Base-by-base conservation (phyloP, 2,329 filamentous ascomycete species). In the Metarhizium guizhouense region DNA sequence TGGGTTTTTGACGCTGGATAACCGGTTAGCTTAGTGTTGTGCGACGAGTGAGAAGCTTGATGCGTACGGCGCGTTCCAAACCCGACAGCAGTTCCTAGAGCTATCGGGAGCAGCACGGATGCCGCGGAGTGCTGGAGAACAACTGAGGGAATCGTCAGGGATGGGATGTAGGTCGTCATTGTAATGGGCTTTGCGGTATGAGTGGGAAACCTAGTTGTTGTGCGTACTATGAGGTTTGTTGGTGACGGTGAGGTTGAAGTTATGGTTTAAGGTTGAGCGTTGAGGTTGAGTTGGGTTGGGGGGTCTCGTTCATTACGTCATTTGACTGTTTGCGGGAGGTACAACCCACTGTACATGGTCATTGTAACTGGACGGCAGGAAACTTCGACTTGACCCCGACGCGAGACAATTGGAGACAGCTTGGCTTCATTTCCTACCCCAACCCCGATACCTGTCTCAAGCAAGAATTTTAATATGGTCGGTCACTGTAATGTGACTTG, bases 131-230 rank as follows among this genome's bases (percentile, higher is more conserved):
- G 85, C 65, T 83, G 78, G 70, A 95, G 92, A 60, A 92, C 72
- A 61, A 81, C 76, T 50, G 79, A 74, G 2, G 90, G 90, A 18
- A 95, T 77, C 25, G 88, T 91, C 60, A 95, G 72, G 43, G 83
- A 85, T n/a, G 88, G 85, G 58, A 94, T 83, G 70, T 87, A 87
- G 59, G 88, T 85, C 11, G 88, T 92, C 89, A 94, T 95, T 48
- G 16, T 16, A 6, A 59, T 78, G 70, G 49, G 29, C 10, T 52
- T 10, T 29, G 38, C 13, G 11, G 50, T 42, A 30, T 32, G 52
- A 13, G 54, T 34, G 8, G 38, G 6, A 48, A 25, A 29, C 45
- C 29, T 36, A 29, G 8, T 49, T 47, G 16, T 47, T 8, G 47
- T 34, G 51, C 7, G 10, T 34, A 16, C 8, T 13, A 40, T 13